Conservation (phyloP, 2,329 filamentous ascomycete species). For the Ophiostoma sp. region DNA sequence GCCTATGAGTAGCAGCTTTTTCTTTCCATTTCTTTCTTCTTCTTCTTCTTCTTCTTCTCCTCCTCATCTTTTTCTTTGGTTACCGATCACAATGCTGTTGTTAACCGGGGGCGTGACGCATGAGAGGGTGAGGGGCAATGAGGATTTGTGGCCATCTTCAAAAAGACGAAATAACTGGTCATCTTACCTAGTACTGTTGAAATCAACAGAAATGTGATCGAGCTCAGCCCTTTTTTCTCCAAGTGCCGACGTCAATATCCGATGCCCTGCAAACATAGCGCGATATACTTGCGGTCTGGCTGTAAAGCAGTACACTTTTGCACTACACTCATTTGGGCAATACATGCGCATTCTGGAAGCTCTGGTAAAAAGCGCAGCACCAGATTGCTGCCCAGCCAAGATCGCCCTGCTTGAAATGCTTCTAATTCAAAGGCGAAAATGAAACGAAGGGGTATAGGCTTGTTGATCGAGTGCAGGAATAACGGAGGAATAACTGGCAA, state of each 20-base stretch:
- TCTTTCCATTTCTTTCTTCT: too few relatives aligned
- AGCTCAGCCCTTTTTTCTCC: not conserved
- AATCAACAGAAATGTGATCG: not conserved
- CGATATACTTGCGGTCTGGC: not conserved
- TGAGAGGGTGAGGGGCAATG: too few relatives aligned
- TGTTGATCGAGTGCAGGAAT: slow-evolving; percentile 6
- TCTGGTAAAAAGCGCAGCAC: not conserved
- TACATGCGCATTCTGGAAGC: slow-evolving; percentile 4
- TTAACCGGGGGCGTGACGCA: too few relatives aligned
- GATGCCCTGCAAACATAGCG: not conserved
- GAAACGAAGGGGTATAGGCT: not conserved
- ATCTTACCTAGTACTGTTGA: not conserved
- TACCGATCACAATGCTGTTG: too few relatives aligned
- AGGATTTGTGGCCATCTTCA: too few relatives aligned
- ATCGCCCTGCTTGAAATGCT: not conserved
- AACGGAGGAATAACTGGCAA: slow-evolving; percentile 3
- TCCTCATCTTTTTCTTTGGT: too few relatives aligned
- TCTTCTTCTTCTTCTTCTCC: too few relatives aligned
- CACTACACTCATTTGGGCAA: slow-evolving; percentile 1
- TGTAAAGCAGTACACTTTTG: not conserved
- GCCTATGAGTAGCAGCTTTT: too few relatives aligned
- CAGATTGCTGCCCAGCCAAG: not conserved
- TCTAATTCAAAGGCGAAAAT: slow-evolving; percentile 6
- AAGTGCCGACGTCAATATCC: slow-evolving; percentile 3
- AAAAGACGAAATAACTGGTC: too few relatives aligned